A percentile compares a stretch with the other conserved stretches of the same genome.
phyloP scores from a whole-genome alignment of 108 stramenopile genomes.

The Conticribra weissflogii region DNA sequence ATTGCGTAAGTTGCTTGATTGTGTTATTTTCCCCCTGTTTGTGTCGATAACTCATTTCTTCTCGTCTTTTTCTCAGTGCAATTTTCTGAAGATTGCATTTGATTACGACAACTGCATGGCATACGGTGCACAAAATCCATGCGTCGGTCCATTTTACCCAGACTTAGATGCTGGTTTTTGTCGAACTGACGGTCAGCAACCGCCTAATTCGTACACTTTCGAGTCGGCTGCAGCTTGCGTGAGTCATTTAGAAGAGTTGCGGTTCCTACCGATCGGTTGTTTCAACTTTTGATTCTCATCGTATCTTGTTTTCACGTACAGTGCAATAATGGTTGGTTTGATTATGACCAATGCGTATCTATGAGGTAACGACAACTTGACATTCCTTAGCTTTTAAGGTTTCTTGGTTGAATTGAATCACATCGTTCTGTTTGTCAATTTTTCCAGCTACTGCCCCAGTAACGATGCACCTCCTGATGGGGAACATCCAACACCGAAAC shows the following conservation, averaged over 20 bases:
- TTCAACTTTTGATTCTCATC: neutral
- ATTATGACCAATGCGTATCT: neutral
- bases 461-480: too few species aligned
- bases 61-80: neutral
- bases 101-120: conserved; percentile 31
- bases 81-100: neutral
- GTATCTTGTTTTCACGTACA: neutral
- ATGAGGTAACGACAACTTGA: too few species aligned
- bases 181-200: conserved; percentile 11
- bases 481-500: too few species aligned
- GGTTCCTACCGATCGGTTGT: too few species aligned
- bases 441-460: too few species aligned
- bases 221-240: neutral
- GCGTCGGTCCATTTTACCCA: conserved; percentile 5
- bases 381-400: too few species aligned
- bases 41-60: neutral
- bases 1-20: neutral
- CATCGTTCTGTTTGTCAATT: too few species aligned
- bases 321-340: neutral
- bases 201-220: neutral
- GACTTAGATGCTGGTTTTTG: neutral
- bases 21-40: neutral
- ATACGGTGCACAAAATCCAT: neutral
- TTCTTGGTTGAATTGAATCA: too few species aligned
- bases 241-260: too few species aligned